Evolutionary conservation across 345 rosid genomes (phyloP).

Genomic region (Eucalyptus coolabah): DNA sequence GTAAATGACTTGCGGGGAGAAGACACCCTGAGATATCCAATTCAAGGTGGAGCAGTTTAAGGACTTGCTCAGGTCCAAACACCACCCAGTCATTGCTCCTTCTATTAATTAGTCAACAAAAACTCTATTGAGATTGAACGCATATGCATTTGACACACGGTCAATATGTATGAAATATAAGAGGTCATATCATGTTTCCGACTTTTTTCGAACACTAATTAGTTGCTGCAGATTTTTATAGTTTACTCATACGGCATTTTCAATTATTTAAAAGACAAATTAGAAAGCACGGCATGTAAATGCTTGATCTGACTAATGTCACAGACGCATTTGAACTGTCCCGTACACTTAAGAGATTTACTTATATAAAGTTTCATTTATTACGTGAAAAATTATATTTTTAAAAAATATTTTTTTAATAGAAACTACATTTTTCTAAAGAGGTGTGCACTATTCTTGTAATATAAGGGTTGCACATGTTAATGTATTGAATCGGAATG

Average conservation of each 20-base stretch:
- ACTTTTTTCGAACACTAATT: background rate
- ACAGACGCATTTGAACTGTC: background rate
- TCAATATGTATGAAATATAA: background rate
- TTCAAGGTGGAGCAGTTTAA: no score
- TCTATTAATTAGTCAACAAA: background rate
- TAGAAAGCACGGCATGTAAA: background rate
- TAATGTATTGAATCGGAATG: background rate
- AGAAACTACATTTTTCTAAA: background rate
- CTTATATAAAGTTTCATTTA: background rate
- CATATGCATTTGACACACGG: background rate
- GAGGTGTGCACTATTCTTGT: background rate
- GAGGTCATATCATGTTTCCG: background rate
- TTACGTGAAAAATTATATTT: background rate
- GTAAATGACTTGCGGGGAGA: no score
- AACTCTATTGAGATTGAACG: background rate
- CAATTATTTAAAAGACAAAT: background rate
- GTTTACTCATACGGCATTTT: background rate
- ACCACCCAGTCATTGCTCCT: background rate
- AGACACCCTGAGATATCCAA: no score
- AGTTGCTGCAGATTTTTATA: background rate
- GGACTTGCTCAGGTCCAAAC: no score
- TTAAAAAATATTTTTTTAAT: background rate
- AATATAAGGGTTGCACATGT: background rate
- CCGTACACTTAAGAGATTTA: background rate
- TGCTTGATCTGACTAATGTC: background rate